These are phyloP conservation scores for Lavandula angustifolia DNA, from an alignment of 257 asterid genomes.

Conservation along the genomic window DNA sequence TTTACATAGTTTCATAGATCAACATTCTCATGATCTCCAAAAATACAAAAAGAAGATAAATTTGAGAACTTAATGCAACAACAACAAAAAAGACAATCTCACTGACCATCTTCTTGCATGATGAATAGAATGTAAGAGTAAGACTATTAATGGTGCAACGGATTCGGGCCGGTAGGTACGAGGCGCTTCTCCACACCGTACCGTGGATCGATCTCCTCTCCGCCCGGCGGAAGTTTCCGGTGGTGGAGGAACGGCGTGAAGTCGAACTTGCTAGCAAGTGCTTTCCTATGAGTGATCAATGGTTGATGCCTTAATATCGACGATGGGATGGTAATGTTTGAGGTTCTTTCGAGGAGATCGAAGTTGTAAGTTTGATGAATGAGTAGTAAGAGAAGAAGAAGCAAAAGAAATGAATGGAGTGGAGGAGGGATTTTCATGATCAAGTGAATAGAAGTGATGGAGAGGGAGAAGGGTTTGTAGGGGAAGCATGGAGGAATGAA, in stretches of 20 bases:
- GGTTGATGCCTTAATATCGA: constrained; percentile 22
- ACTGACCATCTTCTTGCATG: constrained; percentile 36
- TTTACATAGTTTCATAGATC: constrained; percentile 32
- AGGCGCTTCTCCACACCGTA: constrained; percentile 75
- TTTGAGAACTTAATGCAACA: constrained; percentile 24
- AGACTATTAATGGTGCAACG: constrained; percentile 63
- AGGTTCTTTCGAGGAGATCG: constrained; percentile 25
- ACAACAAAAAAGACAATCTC: constrained; percentile 28
- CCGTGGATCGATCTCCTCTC: constrained; percentile 51
- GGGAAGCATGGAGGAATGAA: constrained; percentile 76
- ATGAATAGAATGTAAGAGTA: background rate
- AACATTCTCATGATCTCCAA: constrained; percentile 21
- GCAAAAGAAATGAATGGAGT: constrained; percentile 34
- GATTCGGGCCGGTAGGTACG: constrained; percentile 90
- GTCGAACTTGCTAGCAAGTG: constrained; percentile 46
- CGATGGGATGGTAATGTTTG: constrained; percentile 9
- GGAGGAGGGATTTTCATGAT: constrained; percentile 44
- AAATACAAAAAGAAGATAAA: background rate
- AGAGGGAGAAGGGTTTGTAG: constrained; percentile 43
- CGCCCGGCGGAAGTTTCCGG: constrained; percentile 26
- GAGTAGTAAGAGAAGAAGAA: constrained; percentile 38
- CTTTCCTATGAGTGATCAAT: constrained; percentile 41
- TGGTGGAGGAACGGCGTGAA: constrained; percentile 52
- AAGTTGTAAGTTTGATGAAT: constrained; percentile 41
- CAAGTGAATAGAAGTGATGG: constrained; percentile 33